Evolutionary conservation across 202 grass and related monocot species (phyloP).

Genomic region (Hordeum pubiflorum): DNA sequence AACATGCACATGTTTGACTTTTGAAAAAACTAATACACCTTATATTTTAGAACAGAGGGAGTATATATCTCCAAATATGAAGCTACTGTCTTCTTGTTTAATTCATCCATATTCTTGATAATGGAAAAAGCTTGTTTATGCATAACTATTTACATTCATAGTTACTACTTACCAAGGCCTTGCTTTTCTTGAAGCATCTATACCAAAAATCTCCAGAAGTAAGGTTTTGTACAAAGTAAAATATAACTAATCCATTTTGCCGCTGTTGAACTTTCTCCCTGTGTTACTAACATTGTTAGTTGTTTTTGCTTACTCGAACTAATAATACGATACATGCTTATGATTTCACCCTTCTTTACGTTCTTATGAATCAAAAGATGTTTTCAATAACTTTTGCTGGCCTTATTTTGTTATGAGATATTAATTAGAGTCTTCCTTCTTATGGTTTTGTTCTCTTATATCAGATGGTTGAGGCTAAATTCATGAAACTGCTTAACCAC

Average conservation of each 20-base stretch:
- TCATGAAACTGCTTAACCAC: constrained; percentile 75
- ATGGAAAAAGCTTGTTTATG: neutral
- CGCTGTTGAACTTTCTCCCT: neutral
- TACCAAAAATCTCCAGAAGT: neutral
- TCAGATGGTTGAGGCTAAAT: constrained; percentile 90
- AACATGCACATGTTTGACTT: too few relatives aligned
- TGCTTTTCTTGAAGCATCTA: neutral
- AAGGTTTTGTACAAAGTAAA: neutral
- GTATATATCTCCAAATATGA: neutral
- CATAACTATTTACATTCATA: neutral
- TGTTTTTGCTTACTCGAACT: neutral
- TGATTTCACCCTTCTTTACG: neutral
- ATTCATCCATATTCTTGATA: neutral
- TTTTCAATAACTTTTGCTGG: neutral
- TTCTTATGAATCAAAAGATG: neutral
- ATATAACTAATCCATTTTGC: neutral
- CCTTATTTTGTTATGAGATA: neutral
- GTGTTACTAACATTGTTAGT: neutral
- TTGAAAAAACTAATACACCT: too few relatives aligned
- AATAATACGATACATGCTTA: neutral
- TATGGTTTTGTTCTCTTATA: constrained; percentile 5
- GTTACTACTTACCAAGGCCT: neutral
- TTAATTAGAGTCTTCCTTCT: neutral
- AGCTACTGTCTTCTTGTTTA: neutral
- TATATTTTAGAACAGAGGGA: too few relatives aligned